These are phyloP conservation scores for Raddia distichophylla DNA, from an alignment of 176 grass and related monocot species.

Conservation along the genomic window DNA sequence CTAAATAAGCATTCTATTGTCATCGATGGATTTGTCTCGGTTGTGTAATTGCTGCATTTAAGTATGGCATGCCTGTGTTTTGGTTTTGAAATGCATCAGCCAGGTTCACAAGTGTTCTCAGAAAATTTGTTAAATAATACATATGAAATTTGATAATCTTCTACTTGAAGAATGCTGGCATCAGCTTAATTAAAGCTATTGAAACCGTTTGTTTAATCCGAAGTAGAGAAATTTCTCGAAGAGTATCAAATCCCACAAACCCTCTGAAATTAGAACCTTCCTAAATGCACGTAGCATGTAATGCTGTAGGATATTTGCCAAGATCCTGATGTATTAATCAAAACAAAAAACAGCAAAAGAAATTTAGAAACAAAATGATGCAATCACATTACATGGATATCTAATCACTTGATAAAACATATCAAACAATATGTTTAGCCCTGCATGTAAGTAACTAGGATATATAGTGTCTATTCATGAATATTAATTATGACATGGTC, in stretches of 20 bases:
- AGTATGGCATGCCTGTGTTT: no score
- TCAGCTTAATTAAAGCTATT: slow-evolving; percentile 45
- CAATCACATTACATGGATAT: not conserved
- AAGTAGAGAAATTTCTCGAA: slow-evolving; percentile 96
- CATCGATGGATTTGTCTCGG: no score
- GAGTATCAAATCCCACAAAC: slow-evolving; percentile 92
- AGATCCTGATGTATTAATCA: slow-evolving; percentile 65
- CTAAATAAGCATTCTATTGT: no score
- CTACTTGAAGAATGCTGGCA: slow-evolving; percentile 74
- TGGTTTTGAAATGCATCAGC: no score
- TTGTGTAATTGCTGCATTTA: no score
- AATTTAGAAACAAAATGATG: slow-evolving; percentile 33
- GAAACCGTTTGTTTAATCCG: slow-evolving; percentile 40
- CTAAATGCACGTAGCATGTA: no score
- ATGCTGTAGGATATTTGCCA: slow-evolving; percentile 42
- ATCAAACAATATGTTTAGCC: not conserved
- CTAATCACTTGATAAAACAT: not conserved
- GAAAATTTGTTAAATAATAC: no score
- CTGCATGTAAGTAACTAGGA: no score
- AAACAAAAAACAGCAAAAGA: slow-evolving; percentile 15
- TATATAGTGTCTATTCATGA: no score
- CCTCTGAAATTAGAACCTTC: slow-evolving; percentile 35
- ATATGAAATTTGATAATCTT: slow-evolving; percentile 26
- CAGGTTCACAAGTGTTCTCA: no score
- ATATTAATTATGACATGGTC: no score